phyloP scores from a whole-genome alignment of 768 basidiomycete genomes.

The Saitozyma sp. region DNA sequence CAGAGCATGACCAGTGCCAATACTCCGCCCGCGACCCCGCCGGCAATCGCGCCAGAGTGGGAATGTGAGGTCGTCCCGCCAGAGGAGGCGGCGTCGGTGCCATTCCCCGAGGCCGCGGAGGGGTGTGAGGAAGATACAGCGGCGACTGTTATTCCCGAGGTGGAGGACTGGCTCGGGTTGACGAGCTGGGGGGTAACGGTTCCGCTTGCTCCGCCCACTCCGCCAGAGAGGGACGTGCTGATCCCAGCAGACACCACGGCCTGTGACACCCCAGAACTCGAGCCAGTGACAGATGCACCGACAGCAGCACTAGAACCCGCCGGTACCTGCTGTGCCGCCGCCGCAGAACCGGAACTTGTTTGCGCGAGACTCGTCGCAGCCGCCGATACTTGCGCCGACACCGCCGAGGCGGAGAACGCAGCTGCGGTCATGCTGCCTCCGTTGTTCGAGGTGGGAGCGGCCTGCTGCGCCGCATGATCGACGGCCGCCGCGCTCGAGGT shows the following conservation, averaged over 20 bases:
- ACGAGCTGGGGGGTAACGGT: too few species aligned
- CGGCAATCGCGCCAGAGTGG: not conserved
- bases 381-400: not conserved
- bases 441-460: not conserved
- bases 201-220: too few species aligned
- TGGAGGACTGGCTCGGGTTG: too few species aligned
- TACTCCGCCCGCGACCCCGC: not conserved
- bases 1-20: conserved; percentile 3
- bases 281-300: too few species aligned
- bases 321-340: not conserved
- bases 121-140: not conserved
- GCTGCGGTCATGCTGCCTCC: not conserved
- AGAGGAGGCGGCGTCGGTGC: not conserved
- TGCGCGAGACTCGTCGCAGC: not conserved
- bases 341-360: not conserved
- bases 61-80: not conserved
- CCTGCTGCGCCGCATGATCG: not conserved
- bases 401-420: not conserved
- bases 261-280: too few species aligned
- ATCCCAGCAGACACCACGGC: too few species aligned
- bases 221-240: too few species aligned
- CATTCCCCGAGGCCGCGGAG: not conserved
- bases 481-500: not conserved
- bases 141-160: too few species aligned
- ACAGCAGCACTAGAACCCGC: too few species aligned